Base-by-base conservation (phyloP, 179 eudicot genomes). In the Patellifolia procumbens region DNA sequence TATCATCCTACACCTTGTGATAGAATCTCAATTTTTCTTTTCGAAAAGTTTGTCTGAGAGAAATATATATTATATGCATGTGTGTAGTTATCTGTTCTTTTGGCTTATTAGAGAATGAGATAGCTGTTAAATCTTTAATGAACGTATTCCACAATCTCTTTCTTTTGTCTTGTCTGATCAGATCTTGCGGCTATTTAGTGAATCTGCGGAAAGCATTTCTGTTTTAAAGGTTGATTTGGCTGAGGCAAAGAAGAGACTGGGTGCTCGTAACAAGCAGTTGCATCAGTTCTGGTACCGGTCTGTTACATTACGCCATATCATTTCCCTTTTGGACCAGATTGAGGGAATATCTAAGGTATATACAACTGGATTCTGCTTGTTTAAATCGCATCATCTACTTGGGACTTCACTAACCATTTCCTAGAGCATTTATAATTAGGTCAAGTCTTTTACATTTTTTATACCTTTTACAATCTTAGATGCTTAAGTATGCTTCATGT, bases 201-300 rank as follows among this genome's bases (percentile, higher is more conserved):
- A 93, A 89, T 96, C 99, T 80, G 83, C 97, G 51, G 91, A 90
- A 77, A 88, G 93, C 74, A 87, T 96, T 79, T 92, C 88, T 16
- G 89, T 79, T 34, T 75, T 96, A 78, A 96, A 91, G 86, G 84
- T 80, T 77, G 98, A 96, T 85, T 86, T 96, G 79, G 88, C 91
- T 37, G 97, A 91, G 75, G 96, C 98, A 73, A 96, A 96, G 86
- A 88, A 81, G 76, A 87, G 88, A 73, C 89, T 96, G 76, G 96
- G 98, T 79, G 88, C 96, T 65, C 92, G 97, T 76, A 96, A 90
- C 85, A 93, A 88, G 87, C 99, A 96, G 86, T 85, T 96, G 87
- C 98, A 96, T 80, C 99, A 96, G 85, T 83, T 96, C 66, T 93
- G 98, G 97, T 96, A 91, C 83, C 92, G 99, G 37, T 96, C 99